Evolutionary conservation across 2,329 filamentous ascomycete species (phyloP).

Genomic region (Pleoardoris graminearum): DNA sequence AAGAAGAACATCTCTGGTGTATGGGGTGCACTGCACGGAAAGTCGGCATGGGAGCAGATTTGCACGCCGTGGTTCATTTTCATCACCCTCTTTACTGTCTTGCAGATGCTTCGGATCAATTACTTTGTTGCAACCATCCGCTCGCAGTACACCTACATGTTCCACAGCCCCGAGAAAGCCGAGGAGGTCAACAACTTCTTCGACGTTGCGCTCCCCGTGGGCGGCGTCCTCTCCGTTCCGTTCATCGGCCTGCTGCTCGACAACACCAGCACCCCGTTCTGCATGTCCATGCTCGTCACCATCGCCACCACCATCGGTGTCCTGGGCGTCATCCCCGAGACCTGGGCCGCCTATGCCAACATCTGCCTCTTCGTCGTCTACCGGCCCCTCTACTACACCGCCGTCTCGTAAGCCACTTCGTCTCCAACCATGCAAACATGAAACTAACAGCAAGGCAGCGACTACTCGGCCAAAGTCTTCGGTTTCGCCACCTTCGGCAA

Average conservation of each 20-base stretch:
- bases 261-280: constrained; percentile 70
- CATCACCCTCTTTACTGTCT: constrained; percentile 75
- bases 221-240: constrained; percentile 81
- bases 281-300: constrained; percentile 70
- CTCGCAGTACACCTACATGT: constrained; percentile 77
- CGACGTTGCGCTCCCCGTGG: constrained; percentile 80
- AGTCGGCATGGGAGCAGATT: constrained; percentile 73
- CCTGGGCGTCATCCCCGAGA: constrained; percentile 71
- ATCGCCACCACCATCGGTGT: constrained; percentile 75
- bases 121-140: constrained; percentile 90
- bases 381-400: constrained; percentile 87
- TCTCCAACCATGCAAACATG: not conserved
- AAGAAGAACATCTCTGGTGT: constrained; percentile 75
- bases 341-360: constrained; percentile 75
- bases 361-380: constrained; percentile 81
- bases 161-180: constrained; percentile 64
- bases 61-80: constrained; percentile 80
- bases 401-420: constrained; percentile 63
- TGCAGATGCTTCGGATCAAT: constrained; percentile 76
- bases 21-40: constrained; percentile 82
- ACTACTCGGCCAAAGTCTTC: constrained; percentile 90
- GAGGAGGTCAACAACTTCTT: constrained; percentile 80
- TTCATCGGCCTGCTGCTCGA: constrained; percentile 84
- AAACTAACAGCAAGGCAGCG: constrained; percentile 46
- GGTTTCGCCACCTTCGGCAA: constrained; percentile 89